These are phyloP conservation scores for Jackrogersella multiformis DNA, from an alignment of 495 filamentous ascomycete species.

Conservation along the genomic window DNA sequence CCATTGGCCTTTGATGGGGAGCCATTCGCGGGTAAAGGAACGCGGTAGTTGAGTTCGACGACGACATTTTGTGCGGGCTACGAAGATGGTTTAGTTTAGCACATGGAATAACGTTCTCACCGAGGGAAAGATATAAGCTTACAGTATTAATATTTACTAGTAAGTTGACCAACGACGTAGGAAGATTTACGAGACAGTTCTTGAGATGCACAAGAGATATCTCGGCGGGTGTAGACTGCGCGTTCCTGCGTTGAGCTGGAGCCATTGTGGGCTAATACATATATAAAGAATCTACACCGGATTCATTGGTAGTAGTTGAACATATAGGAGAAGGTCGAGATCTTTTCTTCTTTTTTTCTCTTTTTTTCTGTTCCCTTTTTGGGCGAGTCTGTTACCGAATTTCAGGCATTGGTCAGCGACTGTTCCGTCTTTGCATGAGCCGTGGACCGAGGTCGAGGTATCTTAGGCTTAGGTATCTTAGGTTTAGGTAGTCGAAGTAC, in stretches of 20 bases:
- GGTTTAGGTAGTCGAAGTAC: no score
- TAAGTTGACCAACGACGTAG: conserved; percentile 80
- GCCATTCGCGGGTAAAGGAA: conserved; percentile 45
- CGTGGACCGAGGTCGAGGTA: conserved; percentile 48
- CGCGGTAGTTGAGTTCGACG: conserved; percentile 81
- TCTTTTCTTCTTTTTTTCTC: no score
- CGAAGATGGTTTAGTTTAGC: conserved; percentile 23
- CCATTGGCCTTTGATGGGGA: conserved; percentile 52
- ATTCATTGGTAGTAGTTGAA: not conserved
- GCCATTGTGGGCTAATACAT: conserved; percentile 59
- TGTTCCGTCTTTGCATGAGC: conserved; percentile 23
- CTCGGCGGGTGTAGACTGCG: conserved; percentile 74
- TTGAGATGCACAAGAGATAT: conserved; percentile 84
- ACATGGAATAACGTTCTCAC: not conserved
- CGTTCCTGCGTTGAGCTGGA: conserved; percentile 64
- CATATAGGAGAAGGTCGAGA: conserved; percentile 9
- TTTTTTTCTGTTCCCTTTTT: no score
- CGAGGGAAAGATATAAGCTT: conserved; percentile 46
- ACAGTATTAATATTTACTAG: conserved; percentile 90
- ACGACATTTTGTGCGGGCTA: conserved; percentile 94
- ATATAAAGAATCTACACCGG: conserved; percentile 18
- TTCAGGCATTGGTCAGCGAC: conserved; percentile 5
- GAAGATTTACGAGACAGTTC: conserved; percentile 94
- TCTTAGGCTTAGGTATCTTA: no score
- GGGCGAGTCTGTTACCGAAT: not conserved